A percentile compares a stretch with the other conserved stretches of the same genome.
These are phyloP conservation scores for Eutrema yunnanense DNA, from an alignment of 345 rosid genomes.

Conservation along the genomic window DNA sequence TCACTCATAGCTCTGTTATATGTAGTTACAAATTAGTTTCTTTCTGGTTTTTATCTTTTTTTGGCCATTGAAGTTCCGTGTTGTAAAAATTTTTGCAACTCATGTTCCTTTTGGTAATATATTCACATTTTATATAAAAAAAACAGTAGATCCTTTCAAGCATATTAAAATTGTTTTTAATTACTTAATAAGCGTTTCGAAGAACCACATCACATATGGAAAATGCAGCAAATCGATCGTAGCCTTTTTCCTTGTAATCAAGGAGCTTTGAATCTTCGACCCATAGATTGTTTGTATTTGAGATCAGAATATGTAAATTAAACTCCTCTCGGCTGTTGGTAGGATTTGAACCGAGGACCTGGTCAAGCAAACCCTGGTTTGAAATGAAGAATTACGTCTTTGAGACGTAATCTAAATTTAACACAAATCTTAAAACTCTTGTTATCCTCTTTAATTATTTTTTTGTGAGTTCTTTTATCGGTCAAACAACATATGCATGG, in stretches of 20 bases:
- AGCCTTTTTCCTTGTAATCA: neutral
- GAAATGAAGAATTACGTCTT: neutral
- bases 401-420: neutral
- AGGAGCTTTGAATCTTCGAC: neutral
- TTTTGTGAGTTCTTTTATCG: neutral
- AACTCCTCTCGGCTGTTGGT: neutral
- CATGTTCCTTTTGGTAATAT: too few relatives aligned
- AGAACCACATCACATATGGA: neutral
- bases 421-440: neutral
- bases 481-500: conserved; percentile 23
- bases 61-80: too few relatives aligned
- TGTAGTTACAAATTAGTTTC: too few relatives aligned
- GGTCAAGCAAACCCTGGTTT: neutral
- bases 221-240: neutral
- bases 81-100: too few relatives aligned
- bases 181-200: neutral
- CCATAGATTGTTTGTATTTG: neutral
- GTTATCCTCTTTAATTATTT: neutral
- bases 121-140: too few relatives aligned
- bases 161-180: neutral
- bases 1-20: too few relatives aligned
- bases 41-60: too few relatives aligned
- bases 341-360: neutral
- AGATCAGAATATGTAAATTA: neutral
- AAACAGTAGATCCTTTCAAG: neutral